Evolutionary conservation across 371 early-diverging fungal genomes (phyloP), one percentile per base, ranked within the genome.

Genomic region (Rhizomucor pusillus): DNA sequence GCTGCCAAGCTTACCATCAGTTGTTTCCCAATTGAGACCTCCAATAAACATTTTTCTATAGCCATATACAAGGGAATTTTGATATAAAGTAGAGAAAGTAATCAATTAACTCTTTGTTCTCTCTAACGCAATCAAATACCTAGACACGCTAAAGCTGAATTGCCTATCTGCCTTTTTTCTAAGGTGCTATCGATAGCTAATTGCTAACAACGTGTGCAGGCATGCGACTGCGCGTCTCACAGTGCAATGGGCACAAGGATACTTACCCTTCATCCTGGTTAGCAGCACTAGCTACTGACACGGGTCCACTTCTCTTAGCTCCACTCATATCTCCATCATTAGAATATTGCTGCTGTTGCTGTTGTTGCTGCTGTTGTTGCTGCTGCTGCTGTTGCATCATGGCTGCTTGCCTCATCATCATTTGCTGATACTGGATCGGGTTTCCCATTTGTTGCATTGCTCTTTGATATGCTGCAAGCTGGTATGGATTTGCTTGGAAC

Each of bases 1-100:
- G 29, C 29, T 5, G 29, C 29, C 5, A 29, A 29, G 54, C 80
- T 82, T 86, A 86, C 86, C 84, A 77, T 91, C 91, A 50, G 87
- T 90, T 24, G 94, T 93, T 64, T 85, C 88, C 94, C 94, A 96
- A 77, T 90, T 90, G 55, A 95, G 82, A 47, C 93, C 93, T 57
- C 95, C 95, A 62, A 94, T 86, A 79, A 92, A 95, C 77, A 95
- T 77, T 80, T 95, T 93, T 62, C 91, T 87, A 78, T 62, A 47
- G 20, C 43, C 33, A 50, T 45, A 24, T 18, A 57, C 29, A 29
- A 29, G 5, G 29, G n/a, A 40, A 58, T 29, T 35, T 46, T 25
- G 45, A 49, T 43, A 48, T 12, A 57, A 34, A 39, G 48, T 50
- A 44, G 14, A 50, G 44, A 56, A 45, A 58, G 46, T 54, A 37